Percentiles rank a stretch among this genome's conserved stretches.
These are phyloP conservation scores for Graphilbum sp. DNA, from an alignment of 2,329 filamentous ascomycete genomes.

Conservation along the genomic window DNA sequence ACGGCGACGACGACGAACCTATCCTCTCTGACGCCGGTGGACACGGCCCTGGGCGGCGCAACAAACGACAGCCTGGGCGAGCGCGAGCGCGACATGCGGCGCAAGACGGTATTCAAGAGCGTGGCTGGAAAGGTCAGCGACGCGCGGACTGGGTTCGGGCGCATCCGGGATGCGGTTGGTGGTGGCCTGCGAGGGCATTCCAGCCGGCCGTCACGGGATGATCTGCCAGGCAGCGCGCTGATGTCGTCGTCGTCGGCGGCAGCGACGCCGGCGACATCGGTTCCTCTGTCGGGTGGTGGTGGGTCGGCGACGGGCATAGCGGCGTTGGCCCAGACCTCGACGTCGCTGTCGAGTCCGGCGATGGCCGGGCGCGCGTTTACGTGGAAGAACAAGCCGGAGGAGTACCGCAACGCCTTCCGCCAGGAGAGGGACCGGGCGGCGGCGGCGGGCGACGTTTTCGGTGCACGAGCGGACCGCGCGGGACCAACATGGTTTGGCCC, in stretches of 20 bases:
- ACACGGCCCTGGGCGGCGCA: too few species aligned
- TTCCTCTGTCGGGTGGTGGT: slow-evolving; percentile 14
- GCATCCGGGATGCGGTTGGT: slow-evolving; percentile 75
- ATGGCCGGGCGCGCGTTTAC: slow-evolving; percentile 36
- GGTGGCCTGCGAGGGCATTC: slow-evolving; percentile 34
- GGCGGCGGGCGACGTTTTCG: slow-evolving; percentile 1
- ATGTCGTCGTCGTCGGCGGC: too few species aligned
- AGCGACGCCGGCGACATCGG: slow-evolving; percentile 12
- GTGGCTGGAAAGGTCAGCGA: slow-evolving; percentile 67
- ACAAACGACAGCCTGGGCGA: slow-evolving; percentile 13
- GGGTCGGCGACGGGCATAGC: neutral
- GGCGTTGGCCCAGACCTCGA: slow-evolving; percentile 17
- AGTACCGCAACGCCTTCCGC: slow-evolving; percentile 31
- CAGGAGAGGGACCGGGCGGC: slow-evolving; percentile 13
- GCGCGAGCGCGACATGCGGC: slow-evolving; percentile 28
- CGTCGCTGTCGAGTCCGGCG: slow-evolving; percentile 19
- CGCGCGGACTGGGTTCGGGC: slow-evolving; percentile 64
- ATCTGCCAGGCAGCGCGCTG: slow-evolving; percentile 15
- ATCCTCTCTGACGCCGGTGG: too few species aligned
- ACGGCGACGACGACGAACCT: too few species aligned
- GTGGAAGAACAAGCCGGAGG: slow-evolving; percentile 48
- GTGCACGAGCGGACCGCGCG: slow-evolving; percentile 1
- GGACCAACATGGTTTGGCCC: slow-evolving; percentile 1
- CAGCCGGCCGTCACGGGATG: slow-evolving; percentile 40
- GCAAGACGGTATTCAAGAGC: slow-evolving; percentile 58